These are phyloP conservation scores for Lathyrus sativus DNA, from an alignment of 306 rosid species.

Conservation along the genomic window DNA sequence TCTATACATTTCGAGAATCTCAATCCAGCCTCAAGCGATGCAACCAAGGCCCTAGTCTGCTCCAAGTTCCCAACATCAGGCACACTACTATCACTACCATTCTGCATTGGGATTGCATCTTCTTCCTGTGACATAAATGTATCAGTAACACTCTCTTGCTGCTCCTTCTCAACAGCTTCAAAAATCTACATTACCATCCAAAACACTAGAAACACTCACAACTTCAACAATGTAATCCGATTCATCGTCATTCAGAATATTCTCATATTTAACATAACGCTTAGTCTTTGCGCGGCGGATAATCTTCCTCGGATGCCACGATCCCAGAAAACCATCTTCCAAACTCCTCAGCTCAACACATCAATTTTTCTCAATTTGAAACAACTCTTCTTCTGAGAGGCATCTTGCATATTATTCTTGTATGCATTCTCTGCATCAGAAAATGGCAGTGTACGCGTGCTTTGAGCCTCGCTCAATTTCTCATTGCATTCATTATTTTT, in stretches of 20 bases:
- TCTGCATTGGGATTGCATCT: slow-evolving; percentile 54
- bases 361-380: too few relatives aligned
- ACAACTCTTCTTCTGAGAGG: too few relatives aligned
- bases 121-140: slow-evolving; percentile 63
- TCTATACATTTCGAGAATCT: slow-evolving; percentile 84
- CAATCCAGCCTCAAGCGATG: slow-evolving; percentile 92
- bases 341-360: slow-evolving; percentile 83
- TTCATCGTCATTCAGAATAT: slow-evolving; percentile 49
- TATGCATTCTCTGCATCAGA: too few relatives aligned
- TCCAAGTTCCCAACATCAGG: slow-evolving; percentile 94
- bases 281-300: slow-evolving; percentile 44
- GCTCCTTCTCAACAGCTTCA: slow-evolving; percentile 48
- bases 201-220: slow-evolving; percentile 50
- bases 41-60: slow-evolving; percentile 95
- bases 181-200: slow-evolving; percentile 48
- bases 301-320: slow-evolving; percentile 78
- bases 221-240: slow-evolving; percentile 46
- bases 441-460: too few relatives aligned
- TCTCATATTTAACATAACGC: slow-evolving; percentile 60
- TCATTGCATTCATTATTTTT: too few relatives aligned
- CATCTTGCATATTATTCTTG: too few relatives aligned
- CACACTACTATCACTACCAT: slow-evolving; percentile 52
- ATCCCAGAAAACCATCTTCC: slow-evolving; percentile 82
- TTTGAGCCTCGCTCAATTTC: too few relatives aligned
- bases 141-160: slow-evolving; percentile 70